A percentile compares a stretch with the other conserved stretches of the same genome.
phyloP scores from a whole-genome alignment of 1,139 yeast genomes.

The Debaryomyces sp. region DNA sequence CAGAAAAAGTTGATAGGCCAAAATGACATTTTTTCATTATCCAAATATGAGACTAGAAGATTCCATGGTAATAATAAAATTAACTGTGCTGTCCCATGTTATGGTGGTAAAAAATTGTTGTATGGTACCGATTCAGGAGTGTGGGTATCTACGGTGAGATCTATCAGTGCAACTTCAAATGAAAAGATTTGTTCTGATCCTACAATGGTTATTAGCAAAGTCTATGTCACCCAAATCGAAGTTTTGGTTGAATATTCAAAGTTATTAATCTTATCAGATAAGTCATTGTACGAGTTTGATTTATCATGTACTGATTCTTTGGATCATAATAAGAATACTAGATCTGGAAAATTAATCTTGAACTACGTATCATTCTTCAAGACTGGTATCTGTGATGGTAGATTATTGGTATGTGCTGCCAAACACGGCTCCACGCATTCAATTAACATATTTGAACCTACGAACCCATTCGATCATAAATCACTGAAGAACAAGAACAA shows the following conservation, averaged over 20 bases:
- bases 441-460: conserved; percentile 84
- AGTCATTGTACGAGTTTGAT: conserved; percentile 81
- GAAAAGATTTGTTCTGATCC: conserved; percentile 69
- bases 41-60: conserved; percentile 71
- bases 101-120: conserved; percentile 87
- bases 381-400: conserved; percentile 90
- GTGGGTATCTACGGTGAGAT: conserved; percentile 68
- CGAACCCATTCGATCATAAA: conserved; percentile 56
- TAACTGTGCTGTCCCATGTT: conserved; percentile 92
- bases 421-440: conserved; percentile 75
- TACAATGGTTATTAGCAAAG: conserved; percentile 72
- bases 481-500: conserved; percentile 64
- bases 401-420: conserved; percentile 87
- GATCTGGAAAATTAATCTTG: conserved; percentile 77
- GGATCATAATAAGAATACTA: conserved; percentile 68
- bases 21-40: conserved; percentile 79
- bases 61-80: conserved; percentile 74
- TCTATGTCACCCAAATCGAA: conserved; percentile 85
- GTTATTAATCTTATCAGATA: conserved; percentile 79
- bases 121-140: conserved; percentile 94
- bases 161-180: conserved; percentile 46
- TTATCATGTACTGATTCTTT: conserved; percentile 67
- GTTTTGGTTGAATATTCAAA: conserved; percentile 91
- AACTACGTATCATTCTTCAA: conserved; percentile 87
- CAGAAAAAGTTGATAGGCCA: conserved; percentile 71